Base-by-base conservation (phyloP, 495 filamentous ascomycete genomes). In the Jackrogersella multiformis region DNA sequence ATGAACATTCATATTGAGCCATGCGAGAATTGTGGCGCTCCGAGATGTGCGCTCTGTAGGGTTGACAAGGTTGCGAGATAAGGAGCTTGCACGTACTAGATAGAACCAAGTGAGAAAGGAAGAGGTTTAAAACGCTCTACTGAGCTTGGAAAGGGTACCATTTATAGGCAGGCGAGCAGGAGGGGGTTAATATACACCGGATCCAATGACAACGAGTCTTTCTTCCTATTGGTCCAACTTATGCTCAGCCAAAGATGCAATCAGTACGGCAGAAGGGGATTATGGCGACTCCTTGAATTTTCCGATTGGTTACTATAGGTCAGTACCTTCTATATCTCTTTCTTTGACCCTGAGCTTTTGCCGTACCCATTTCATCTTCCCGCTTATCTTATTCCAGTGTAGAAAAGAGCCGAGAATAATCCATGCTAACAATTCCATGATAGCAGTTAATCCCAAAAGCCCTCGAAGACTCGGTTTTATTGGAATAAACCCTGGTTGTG, bases 1-100 rank as follows among this genome's bases (percentile, higher is more conserved):
- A 61, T 61, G 58, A 54, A 28, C 28, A 61, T 54, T 1, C 58
- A 35, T 18, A 39, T 32, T 20, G 36, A 61, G 26, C 10, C 2
- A 10, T 61, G 58, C 18, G 58, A 61, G 13, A 36, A 36, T 15
- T 61, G 58, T 16, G 58, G 58, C 4, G 13, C 6, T 0, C 18
- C 24, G 8, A 44, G 48, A 20, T 61, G 58, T 13, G 26, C 46
- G 12, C 35, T 45, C 8, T 61, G 58, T 26, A 53, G 18, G 24
- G 58, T 61, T 2, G 48, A 35, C 5, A 61, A 46, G 38, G 26
- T 61, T 1, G 24, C n/a, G n/a, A 44, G 45, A 35, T 32, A 5
- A 35, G 35, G 20, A 35, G 7, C 35, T 53, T n/a, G n/a, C n/a
- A n/a, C n/a, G n/a, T n/a, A n/a, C n/a, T n/a, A n/a, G n/a, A n/a